These are phyloP conservation scores for Microdochium bolleyi DNA, from an alignment of 2,329 filamentous ascomycete species.

Conservation along the genomic window DNA sequence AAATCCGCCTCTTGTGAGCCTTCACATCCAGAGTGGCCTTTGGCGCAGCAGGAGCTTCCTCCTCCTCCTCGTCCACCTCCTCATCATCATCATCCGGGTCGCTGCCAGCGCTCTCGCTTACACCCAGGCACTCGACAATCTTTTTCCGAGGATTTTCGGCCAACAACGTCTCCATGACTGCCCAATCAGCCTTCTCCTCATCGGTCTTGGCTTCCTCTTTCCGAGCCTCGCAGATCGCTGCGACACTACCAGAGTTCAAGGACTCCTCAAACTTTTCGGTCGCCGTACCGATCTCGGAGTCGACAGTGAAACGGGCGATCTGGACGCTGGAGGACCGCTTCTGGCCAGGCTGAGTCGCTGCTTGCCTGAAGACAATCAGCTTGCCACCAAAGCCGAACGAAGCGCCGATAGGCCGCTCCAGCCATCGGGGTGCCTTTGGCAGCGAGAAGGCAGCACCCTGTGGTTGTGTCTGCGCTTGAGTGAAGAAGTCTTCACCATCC, in stretches of 20 bases:
- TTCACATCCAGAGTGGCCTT: conserved; percentile 32
- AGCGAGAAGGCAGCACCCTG: conserved; percentile 87
- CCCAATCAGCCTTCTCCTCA: conserved; percentile 94
- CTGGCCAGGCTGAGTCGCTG: conserved; percentile 51
- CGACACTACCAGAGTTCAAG: conserved; percentile 69
- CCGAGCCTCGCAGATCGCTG: conserved; percentile 71
- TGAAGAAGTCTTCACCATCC: conserved; percentile 94
- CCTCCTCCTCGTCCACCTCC: conserved; percentile 25
- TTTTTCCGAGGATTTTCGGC: conserved; percentile 78
- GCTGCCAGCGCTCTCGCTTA: conserved; percentile 50
- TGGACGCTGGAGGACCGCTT: conserved; percentile 65
- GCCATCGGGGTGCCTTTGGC: conserved; percentile 80
- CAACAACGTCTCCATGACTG: conserved; percentile 82
- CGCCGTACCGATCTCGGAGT: conserved; percentile 74
- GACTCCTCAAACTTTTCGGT: conserved; percentile 84
- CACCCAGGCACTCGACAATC: conserved; percentile 86
- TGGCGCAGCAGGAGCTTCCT: conserved; percentile 31
- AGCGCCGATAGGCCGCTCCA: conserved; percentile 74
- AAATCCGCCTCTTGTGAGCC: conserved; percentile 49
- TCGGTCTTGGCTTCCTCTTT: conserved; percentile 70
- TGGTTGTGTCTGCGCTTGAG: conserved; percentile 83
- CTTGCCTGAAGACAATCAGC: conserved; percentile 65
- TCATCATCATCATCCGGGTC: conserved; percentile 24
- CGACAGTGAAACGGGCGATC: conserved; percentile 83
- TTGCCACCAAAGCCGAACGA: conserved; percentile 96